phyloP scores from a whole-genome alignment of 139 green algal species.

The Chlamydomonas urium region DNA sequence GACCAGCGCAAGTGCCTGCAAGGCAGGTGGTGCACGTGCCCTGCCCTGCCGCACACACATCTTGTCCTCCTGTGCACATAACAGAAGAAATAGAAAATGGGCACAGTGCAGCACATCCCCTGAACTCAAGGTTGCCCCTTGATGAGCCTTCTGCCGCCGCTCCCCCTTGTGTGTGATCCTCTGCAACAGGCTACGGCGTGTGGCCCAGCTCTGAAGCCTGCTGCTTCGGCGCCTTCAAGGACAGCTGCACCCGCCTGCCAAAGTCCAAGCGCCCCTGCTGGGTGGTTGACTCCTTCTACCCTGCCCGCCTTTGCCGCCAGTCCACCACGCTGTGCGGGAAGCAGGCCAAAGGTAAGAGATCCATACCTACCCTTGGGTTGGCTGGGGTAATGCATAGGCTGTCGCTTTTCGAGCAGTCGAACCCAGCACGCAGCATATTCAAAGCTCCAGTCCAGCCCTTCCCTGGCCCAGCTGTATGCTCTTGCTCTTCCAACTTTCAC shows the following conservation, averaged over 20 bases:
- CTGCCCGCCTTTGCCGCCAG: slow-evolving; percentile 25
- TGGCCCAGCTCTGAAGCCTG: slow-evolving; percentile 26
- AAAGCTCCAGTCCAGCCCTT: background rate
- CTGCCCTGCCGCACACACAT: background rate
- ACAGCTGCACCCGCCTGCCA: slow-evolving; percentile 28
- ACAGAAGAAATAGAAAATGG: background rate
- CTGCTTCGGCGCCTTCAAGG: slow-evolving; percentile 39
- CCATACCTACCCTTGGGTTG: background rate
- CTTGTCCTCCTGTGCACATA: background rate
- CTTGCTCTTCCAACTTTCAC: background rate
- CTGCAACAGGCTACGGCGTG: slow-evolving; percentile 39
- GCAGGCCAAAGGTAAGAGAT: background rate
- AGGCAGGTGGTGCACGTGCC: slow-evolving; percentile 34
- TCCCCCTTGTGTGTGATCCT: background rate
- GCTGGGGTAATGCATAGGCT: background rate
- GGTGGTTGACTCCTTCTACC: slow-evolving; percentile 49
- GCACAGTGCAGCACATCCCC: background rate
- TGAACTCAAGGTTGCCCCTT: background rate
- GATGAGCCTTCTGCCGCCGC: background rate
- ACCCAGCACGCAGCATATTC: background rate
- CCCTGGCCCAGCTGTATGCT: background rate
- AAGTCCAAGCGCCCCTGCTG: slow-evolving; percentile 28
- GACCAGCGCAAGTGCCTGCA: slow-evolving; percentile 56
- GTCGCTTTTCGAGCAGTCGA: background rate
- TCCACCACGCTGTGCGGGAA: slow-evolving; percentile 23